Evolutionary conservation across 2,329 filamentous ascomycete species (phyloP), one percentile per base, ranked within the genome.

Genomic region (Ophiostoma ulmi): DNA sequence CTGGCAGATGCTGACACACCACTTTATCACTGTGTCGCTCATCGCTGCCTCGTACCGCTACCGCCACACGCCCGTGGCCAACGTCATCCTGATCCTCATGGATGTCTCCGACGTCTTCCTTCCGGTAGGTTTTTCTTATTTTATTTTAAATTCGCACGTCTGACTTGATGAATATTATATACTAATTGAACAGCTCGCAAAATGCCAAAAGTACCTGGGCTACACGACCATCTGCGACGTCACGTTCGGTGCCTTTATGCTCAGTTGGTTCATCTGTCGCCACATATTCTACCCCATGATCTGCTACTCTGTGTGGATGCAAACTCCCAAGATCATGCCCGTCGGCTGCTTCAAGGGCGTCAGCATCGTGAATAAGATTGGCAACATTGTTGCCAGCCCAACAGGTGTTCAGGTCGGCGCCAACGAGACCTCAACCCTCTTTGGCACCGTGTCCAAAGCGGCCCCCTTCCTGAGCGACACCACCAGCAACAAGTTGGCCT

Each of bases 1-100:
- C 80, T 91, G 88, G 83, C 94, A 98, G 80, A 98, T 98, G 95
- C 88, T 98, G 75, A 90, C 88, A 22, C 95, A 98, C 80, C 95
- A 99, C 81, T 87, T 97, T 78, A 89, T 98, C 78, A 99, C 95
- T 26, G 92, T 90, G 76, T 83, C 84, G 5, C 87, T 99, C 64
- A 89, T 99, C 74, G 88, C 89, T 71, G 86, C 89, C 41, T 94
- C 91, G 74, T 98, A 98, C 79, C 87, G 89, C 74, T 97, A 96
- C 79, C 90, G 94, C 77, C 89, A 93, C 77, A 96, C 91, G 71
- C 90, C 91, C 66, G 92, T 97, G 38, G 94, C 93, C 70, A 95
- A 94, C 77, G 86, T 97, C 67, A 93, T 98, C 72, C 83, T 99
- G 68, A 90, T 93, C 70, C 85, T 97, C 74, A 97, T 98, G 93